Conservation (phyloP, 192 early-diverging fungal species). For the Coemansia sp. region DNA sequence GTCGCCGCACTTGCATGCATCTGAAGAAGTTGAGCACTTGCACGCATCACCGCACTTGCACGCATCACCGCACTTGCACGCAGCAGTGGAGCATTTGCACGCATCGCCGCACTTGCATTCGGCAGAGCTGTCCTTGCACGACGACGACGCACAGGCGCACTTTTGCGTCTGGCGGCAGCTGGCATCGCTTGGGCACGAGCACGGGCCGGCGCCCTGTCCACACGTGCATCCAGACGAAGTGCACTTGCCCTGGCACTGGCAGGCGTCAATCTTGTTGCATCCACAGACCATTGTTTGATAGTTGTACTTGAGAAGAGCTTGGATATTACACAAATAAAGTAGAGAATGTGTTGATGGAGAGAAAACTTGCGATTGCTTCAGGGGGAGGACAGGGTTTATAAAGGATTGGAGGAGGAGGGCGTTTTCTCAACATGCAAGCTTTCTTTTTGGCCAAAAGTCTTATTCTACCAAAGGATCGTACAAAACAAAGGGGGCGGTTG, state of each 20-base stretch:
- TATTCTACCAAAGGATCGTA: background rate
- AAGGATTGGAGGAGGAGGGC: background rate
- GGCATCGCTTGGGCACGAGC: conserved; percentile 21
- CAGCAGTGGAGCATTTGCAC: conserved; percentile 30
- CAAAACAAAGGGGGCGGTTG: background rate
- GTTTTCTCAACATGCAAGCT: background rate
- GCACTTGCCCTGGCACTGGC: conserved; percentile 33
- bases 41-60: conserved; percentile 17
- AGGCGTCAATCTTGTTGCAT: conserved; percentile 18
- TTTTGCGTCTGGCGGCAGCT: conserved; percentile 31
- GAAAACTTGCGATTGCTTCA: background rate
- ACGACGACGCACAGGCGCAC: conserved; percentile 19
- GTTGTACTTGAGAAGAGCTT: background rate
- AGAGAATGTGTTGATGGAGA: background rate
- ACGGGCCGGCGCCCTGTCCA: conserved; percentile 23
- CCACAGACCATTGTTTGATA: conserved; percentile 15
- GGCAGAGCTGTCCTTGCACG: conserved; percentile 24
- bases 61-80: conserved; percentile 26
- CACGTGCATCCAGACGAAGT: conserved; percentile 19
- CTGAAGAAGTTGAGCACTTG: conserved; percentile 7
- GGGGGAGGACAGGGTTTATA: conserved; percentile 1
- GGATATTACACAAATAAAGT: background rate
- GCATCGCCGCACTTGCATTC: conserved; percentile 35
- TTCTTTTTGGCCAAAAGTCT: background rate
- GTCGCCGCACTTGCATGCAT: conserved; percentile 23